Percentiles rank a stretch among this genome's conserved stretches.
Evolutionary conservation across 495 filamentous ascomycete genomes (phyloP).

Genomic region (Tuber melanosporum): DNA sequence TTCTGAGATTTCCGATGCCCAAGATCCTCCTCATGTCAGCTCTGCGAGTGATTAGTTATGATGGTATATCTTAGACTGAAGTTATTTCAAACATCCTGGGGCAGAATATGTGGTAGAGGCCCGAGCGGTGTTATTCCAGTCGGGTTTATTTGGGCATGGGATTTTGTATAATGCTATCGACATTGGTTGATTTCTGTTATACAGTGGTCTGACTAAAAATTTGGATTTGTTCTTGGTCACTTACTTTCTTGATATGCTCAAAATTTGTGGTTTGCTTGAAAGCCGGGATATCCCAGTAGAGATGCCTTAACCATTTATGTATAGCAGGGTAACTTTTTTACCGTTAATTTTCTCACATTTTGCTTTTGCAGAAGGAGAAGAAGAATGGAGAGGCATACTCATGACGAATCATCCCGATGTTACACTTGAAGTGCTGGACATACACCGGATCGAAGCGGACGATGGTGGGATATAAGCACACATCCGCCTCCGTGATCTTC

Average conservation of each 20-base stretch:
- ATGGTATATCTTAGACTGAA: neutral
- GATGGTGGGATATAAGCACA: conserved; percentile 75
- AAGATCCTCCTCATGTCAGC: neutral
- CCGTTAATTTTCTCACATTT: neutral
- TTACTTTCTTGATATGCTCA: conserved; percentile 55
- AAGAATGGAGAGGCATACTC: conserved; percentile 48
- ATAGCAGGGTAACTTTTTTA: conserved; percentile 60
- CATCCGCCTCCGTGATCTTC: conserved; percentile 69
- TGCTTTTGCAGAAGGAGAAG: neutral
- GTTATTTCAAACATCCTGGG: conserved; percentile 22
- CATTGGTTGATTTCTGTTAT: neutral
- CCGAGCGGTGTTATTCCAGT: conserved; percentile 58
- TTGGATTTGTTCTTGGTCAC: conserved; percentile 24
- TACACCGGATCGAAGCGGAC: conserved; percentile 83
- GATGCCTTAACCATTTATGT: conserved; percentile 60
- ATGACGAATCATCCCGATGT: conserved; percentile 71
- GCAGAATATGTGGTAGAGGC: conserved; percentile 57
- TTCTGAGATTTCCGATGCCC: neutral
- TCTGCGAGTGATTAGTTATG: neutral
- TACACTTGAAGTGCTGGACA: conserved; percentile 92
- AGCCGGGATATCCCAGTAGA: conserved; percentile 66
- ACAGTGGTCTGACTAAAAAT: neutral
- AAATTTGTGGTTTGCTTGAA: conserved; percentile 68
- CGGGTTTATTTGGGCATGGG: conserved; percentile 57
- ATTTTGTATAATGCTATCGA: conserved; percentile 49